Conservation (phyloP, 805 yeast species). For the Yueomyces sp. region DNA sequence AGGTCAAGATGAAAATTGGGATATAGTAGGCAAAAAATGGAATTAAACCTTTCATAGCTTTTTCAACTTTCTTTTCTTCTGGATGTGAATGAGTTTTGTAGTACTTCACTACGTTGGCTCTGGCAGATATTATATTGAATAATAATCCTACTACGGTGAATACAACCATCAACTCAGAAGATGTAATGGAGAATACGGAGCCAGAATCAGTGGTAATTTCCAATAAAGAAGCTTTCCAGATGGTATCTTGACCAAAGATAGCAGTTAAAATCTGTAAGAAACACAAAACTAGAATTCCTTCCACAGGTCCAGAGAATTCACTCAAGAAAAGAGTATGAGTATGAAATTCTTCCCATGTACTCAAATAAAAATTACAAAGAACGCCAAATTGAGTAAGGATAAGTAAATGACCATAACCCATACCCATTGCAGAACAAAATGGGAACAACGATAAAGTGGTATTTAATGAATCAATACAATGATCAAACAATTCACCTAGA, state of each 20-base stretch:
- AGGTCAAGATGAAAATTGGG: conserved; percentile 33
- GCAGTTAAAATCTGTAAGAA: conserved; percentile 50
- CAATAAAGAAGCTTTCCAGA: conserved; percentile 43
- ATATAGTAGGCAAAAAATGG: conserved; percentile 58
- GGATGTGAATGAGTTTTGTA: conserved; percentile 23
- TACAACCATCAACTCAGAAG: conserved; percentile 15
- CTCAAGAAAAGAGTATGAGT: conserved; percentile 74
- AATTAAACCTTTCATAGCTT: conserved; percentile 39
- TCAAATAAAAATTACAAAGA: conserved; percentile 69
- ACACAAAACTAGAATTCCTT: conserved; percentile 64
- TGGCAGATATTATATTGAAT: conserved; percentile 60
- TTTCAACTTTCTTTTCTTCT: conserved; percentile 12
- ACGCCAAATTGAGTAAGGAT: conserved; percentile 58
- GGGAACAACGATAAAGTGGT: conserved; percentile 72
- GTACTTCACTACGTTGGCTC: conserved; percentile 41
- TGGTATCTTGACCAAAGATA: conserved; percentile 45
- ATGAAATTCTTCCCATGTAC: conserved; percentile 95
- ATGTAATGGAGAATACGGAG: neutral
- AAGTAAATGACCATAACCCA: conserved; percentile 55
- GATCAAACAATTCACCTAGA: conserved; percentile 87
- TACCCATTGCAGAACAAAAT: conserved; percentile 59
- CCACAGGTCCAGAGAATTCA: conserved; percentile 87
- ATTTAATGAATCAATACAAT: conserved; percentile 64
- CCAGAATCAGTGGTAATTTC: conserved; percentile 4
- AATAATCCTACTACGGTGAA: conserved; percentile 35